Conservation (phyloP, 768 basidiomycete genomes). For the Brasilioporus rufonigricans region DNA sequence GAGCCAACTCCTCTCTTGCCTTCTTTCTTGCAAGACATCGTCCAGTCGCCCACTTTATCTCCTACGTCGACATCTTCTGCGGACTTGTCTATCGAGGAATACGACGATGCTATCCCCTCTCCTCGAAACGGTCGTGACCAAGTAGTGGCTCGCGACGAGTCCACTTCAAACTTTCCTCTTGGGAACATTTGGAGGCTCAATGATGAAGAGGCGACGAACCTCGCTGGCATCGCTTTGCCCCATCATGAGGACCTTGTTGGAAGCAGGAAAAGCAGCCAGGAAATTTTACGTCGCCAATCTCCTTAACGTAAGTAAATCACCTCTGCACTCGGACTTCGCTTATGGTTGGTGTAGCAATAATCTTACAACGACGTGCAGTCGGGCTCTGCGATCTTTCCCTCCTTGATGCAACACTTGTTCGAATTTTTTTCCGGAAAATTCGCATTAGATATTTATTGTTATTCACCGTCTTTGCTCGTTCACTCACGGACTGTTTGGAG, state of each 20-base stretch:
- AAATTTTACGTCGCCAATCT: slow-evolving; percentile 32
- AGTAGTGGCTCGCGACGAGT: slow-evolving; percentile 26
- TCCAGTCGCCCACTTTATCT: slow-evolving; percentile 64
- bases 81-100: slow-evolving; percentile 63
- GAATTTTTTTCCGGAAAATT: slow-evolving; percentile 20
- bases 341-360: neutral
- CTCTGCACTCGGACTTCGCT: neutral
- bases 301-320: slow-evolving; percentile 19
- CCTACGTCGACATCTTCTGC: slow-evolving; percentile 65
- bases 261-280: slow-evolving; percentile 41
- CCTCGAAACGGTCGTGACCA: slow-evolving; percentile 28
- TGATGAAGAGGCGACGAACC: slow-evolving; percentile 62
- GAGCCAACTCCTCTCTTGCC: slow-evolving; percentile 61
- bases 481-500: slow-evolving; percentile 33
- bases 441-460: slow-evolving; percentile 31
- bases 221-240: slow-evolving; percentile 50
- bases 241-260: slow-evolving; percentile 38
- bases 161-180: slow-evolving; percentile 32
- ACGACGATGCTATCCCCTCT: slow-evolving; percentile 36
- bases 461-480: slow-evolving; percentile 26
- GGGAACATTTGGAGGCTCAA: slow-evolving; percentile 71
- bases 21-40: slow-evolving; percentile 73
- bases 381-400: neutral
- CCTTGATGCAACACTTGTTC: slow-evolving; percentile 7
- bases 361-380: neutral